A percentile compares a stretch with the other conserved stretches of the same genome.
Evolutionary conservation across 2,329 filamentous ascomycete genomes (phyloP).

Genomic region (Drechslera avenae): DNA sequence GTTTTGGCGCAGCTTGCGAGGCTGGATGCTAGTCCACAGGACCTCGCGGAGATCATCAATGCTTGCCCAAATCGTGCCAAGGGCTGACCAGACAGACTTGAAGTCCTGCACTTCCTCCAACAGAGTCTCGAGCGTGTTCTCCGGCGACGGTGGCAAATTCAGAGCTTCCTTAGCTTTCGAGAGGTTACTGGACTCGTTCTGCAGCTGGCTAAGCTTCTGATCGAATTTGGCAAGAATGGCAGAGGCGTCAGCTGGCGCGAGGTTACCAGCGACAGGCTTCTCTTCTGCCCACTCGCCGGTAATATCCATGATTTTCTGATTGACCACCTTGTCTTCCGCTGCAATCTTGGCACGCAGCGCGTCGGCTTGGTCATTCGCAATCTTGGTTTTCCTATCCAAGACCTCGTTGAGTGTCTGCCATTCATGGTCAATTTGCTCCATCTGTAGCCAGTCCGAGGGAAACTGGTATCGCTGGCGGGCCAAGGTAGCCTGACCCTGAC

Average conservation of each 20-base stretch:
- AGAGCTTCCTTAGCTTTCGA: conserved; percentile 96
- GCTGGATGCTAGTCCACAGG: conserved; percentile 94
- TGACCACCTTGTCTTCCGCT: conserved; percentile 90
- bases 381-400: conserved; percentile 87
- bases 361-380: conserved; percentile 95
- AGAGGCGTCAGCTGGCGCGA: conserved; percentile 86
- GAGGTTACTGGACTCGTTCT: conserved; percentile 90
- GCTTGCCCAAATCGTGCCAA: conserved; percentile 96
- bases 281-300: conserved; percentile 91
- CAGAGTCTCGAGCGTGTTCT: conserved; percentile 81
- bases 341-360: conserved; percentile 92
- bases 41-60: conserved; percentile 91
- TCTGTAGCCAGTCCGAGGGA: conserved; percentile 89
- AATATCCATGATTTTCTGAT: conserved; percentile 84
- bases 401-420: conserved; percentile 95
- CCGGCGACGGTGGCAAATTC: conserved; percentile 78
- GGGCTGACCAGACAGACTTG: conserved; percentile 95
- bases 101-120: conserved; percentile 98
- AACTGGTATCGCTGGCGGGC: conserved; percentile 93
- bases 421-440: conserved; percentile 94
- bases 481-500: conserved; percentile 91
- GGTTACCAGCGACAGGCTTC: conserved; percentile 94
- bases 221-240: conserved; percentile 83
- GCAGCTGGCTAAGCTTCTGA: conserved; percentile 79
- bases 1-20: conserved; percentile 85